phyloP scores from a whole-genome alignment of 2,329 filamentous ascomycete species.

The Pseudogymnoascus sp. region DNA sequence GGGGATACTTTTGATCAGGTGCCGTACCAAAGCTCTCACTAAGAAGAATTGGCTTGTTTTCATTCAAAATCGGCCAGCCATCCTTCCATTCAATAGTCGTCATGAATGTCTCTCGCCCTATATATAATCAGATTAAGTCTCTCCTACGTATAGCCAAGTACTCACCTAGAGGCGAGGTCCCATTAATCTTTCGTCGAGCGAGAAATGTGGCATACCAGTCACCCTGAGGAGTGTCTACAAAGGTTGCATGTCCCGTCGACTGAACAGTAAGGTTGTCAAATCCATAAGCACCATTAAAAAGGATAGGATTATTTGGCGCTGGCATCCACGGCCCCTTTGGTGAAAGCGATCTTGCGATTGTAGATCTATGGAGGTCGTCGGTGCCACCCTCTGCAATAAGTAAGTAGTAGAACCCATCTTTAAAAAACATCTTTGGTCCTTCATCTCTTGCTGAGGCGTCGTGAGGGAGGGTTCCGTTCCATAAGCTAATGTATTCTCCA shows the following conservation, averaged over 20 bases:
- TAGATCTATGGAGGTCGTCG: conserved; percentile 13
- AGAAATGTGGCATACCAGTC: conserved; percentile 16
- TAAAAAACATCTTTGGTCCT: conserved; percentile 14
- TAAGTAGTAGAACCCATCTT: conserved; percentile 14
- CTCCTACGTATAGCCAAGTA: neutral
- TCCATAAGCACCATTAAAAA: conserved; percentile 15
- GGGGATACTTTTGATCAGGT: conserved; percentile 11
- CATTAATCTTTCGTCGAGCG: conserved; percentile 17
- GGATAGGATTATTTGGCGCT: conserved; percentile 15
- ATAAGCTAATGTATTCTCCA: conserved; percentile 14
- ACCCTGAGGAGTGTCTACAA: conserved; percentile 13
- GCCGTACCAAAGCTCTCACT: conserved; percentile 12
- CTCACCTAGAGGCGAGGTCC: conserved; percentile 15
- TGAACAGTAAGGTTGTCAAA: conserved; percentile 16
- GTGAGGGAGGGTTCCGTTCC: conserved; percentile 15
- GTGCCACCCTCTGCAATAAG: conserved; percentile 16
- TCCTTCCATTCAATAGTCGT: conserved; percentile 16
- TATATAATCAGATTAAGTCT: neutral
- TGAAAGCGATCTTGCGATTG: conserved; percentile 13
- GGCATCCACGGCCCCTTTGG: conserved; percentile 12
- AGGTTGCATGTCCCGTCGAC: conserved; percentile 16
- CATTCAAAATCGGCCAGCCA: conserved; percentile 17
- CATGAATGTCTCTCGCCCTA: conserved; percentile 17
- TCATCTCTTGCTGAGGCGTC: conserved; percentile 10
- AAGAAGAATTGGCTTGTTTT: conserved; percentile 16